Percentiles rank a stretch among this genome's conserved stretches.
Evolutionary conservation across 2,329 filamentous ascomycete genomes (phyloP).

Genomic region (Fusarium verticillioides): DNA sequence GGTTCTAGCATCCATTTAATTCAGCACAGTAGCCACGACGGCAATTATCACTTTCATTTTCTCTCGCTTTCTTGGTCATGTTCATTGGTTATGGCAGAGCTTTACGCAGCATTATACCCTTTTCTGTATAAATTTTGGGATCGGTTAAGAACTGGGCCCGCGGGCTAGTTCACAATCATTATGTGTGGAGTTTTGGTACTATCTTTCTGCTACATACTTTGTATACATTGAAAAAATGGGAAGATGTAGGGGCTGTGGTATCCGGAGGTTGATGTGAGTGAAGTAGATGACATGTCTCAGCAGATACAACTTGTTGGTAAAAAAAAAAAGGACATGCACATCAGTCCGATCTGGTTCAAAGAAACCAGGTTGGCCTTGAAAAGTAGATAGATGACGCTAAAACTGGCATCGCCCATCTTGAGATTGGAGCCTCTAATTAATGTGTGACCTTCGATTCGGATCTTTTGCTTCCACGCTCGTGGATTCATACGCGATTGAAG

Average conservation of each 20-base stretch:
- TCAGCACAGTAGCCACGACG: constrained; percentile 11
- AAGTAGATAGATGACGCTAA: constrained; percentile 10
- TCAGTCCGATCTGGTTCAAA: not conserved
- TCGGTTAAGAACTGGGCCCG: constrained; percentile 1
- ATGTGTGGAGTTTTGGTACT: constrained; percentile 29
- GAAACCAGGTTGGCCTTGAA: not conserved
- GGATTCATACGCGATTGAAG: not conserved
- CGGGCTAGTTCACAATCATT: constrained; percentile 19
- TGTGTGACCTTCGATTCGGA: not conserved
- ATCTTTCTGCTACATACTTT: not conserved
- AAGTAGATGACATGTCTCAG: not conserved
- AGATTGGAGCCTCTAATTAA: not conserved
- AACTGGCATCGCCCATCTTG: constrained; percentile 12
- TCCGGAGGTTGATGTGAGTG: not conserved
- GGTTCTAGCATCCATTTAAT: constrained; percentile 59
- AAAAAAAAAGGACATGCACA: not conserved
- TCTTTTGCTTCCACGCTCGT: not conserved
- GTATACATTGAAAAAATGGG: constrained; percentile 16
- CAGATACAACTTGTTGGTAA: not conserved
- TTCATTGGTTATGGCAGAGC: constrained; percentile 14
- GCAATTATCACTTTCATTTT: constrained; percentile 22
- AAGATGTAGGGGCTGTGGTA: not conserved
- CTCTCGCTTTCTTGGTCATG: constrained; percentile 27
- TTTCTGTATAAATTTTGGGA: constrained; percentile 39
- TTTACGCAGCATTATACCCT: constrained; percentile 38